Evolutionary conservation across 345 rosid species (phyloP), one percentile per base, ranked within the genome.

Genomic region (Syzygium jambos): DNA sequence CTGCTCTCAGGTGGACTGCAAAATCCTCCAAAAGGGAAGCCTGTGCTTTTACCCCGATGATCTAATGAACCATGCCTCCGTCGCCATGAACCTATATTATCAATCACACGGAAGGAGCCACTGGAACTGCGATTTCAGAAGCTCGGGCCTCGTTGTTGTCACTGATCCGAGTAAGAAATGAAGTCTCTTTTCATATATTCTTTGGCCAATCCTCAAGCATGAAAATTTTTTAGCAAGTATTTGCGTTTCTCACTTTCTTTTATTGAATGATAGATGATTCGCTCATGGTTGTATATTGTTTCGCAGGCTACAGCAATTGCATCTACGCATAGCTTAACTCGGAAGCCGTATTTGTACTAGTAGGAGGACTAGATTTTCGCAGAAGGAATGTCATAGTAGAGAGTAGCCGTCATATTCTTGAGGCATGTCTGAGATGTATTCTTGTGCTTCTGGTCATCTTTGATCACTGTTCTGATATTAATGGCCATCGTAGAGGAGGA

Each of bases 81-180:
- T 89, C 25, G 93, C 93, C 87, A 91, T 91, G 93, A 93, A 93
- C 85, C 90, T 92, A 38, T 93, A 93, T 88, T 92, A 92, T 91
- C 93, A 91, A 85, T 19, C 83, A 52, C 89, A 84, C 22, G 89
- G 87, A 78, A 89, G 88, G 87, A 93, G 89, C 63, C 80, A 85
- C 29, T 91, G 95, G 93, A 88, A 90, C 88, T 93, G 95, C 46
- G 91, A 93, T 85, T 92, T 88, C 91, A 56, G 46, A 63, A 59
- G 43, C 30, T 90, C 91, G 2, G 91, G 89, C 83, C 83, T 90
- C 57, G 80, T 68, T 5, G 85, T 86, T 54, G 5, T 46, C 5
- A 78, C 91, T 30, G 82, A 90, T 77, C 91, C 91, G 23, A 90
- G 91, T 88, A 88, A 86, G 88, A n/a, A 8, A 29, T 25, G 55